A percentile compares a stretch with the other conserved stretches of the same genome.
Evolutionary conservation across 495 filamentous ascomycete genomes (phyloP).

Genomic region (Sordaria brevicollis): DNA sequence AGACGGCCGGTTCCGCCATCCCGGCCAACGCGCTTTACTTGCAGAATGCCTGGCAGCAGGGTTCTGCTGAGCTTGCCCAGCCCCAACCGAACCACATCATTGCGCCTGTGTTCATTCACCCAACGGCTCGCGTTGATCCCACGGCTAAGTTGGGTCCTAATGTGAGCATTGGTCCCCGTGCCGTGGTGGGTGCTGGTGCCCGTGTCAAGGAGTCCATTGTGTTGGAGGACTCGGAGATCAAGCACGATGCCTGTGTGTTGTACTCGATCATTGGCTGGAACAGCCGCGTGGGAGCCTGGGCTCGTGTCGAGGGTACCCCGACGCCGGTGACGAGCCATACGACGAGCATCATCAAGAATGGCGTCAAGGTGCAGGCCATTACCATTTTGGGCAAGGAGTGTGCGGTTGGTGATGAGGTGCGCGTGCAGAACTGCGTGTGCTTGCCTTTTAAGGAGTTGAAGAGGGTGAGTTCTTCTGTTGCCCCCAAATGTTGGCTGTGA

Average conservation of each 20-base stretch:
- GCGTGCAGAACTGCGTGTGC: conserved; percentile 97
- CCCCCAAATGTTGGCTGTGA: background rate
- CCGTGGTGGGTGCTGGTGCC: conserved; percentile 71
- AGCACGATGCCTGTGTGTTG: conserved; percentile 91
- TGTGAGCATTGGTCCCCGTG: conserved; percentile 88
- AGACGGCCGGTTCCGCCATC: conserved; percentile 94
- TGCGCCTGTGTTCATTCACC: conserved; percentile 94
- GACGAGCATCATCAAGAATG: conserved; percentile 92
- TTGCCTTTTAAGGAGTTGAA: conserved; percentile 98
- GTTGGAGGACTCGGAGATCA: conserved; percentile 89
- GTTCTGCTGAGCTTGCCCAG: conserved; percentile 69
- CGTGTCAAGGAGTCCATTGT: conserved; percentile 95
- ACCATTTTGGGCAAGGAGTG: conserved; percentile 98
- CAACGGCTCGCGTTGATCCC: conserved; percentile 83
- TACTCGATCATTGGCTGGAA: conserved; percentile 98
- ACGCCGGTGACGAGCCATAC: conserved; percentile 82
- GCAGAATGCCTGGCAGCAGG: conserved; percentile 81
- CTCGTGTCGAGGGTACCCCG: conserved; percentile 91
- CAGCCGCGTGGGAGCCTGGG: conserved; percentile 93
- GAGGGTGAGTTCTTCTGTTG: conserved; percentile 53
- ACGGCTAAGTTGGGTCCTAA: conserved; percentile 96
- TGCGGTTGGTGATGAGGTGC: conserved; percentile 84
- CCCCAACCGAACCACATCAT: conserved; percentile 78
- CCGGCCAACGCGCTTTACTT: conserved; percentile 97
- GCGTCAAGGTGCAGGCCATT: conserved; percentile 97